Evolutionary conservation across 345 rosid genomes (phyloP).

Genomic region (Citrus reticulata): DNA sequence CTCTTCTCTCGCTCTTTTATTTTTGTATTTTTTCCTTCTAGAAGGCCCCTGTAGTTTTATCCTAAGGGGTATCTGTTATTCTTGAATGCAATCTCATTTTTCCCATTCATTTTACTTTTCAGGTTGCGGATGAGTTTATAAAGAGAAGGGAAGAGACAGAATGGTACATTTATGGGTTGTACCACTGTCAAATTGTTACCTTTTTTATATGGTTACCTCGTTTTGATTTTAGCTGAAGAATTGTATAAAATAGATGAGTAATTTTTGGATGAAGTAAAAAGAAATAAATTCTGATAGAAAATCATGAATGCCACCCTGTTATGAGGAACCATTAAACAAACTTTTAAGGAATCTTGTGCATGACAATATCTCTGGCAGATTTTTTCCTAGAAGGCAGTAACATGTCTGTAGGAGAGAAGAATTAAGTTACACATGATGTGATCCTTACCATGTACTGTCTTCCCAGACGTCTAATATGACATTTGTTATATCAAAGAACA

Average conservation of each 20-base stretch:
- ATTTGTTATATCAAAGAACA: not conserved
- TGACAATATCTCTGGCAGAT: not conserved
- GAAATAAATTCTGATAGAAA: not conserved
- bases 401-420: not conserved
- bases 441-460: not conserved
- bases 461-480: not conserved
- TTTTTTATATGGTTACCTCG: not conserved
- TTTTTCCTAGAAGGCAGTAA: not conserved
- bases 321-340: not conserved
- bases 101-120: slow-evolving; percentile 23
- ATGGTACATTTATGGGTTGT: slow-evolving; percentile 44
- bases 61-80: not conserved
- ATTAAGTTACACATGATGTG: not conserved
- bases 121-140: slow-evolving; percentile 96
- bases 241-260: not conserved
- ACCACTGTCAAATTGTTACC: not conserved
- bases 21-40: not conserved
- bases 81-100: not conserved
- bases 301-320: not conserved
- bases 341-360: slow-evolving; percentile 4
- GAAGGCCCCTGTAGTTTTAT: not conserved
- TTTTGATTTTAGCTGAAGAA: slow-evolving; percentile 2
- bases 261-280: not conserved
- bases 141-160: slow-evolving; percentile 87
- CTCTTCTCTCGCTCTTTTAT: not conserved